These are phyloP conservation scores for Malus asiatica DNA, from an alignment of 306 rosid genomes.

Conservation along the genomic window DNA sequence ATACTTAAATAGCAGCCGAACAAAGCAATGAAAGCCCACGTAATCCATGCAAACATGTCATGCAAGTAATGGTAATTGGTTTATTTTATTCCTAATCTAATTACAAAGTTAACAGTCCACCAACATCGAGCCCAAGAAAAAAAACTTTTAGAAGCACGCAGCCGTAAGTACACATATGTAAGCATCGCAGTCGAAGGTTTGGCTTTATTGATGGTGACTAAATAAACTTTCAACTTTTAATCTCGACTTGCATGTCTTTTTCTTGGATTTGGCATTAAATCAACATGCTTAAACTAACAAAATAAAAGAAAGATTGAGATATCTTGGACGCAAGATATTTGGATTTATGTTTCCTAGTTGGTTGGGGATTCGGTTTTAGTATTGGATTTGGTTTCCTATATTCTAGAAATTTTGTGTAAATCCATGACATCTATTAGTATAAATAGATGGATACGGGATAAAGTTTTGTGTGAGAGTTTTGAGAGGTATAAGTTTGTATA, in stretches of 20 bases:
- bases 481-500: too few species aligned
- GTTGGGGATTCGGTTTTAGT: too few species aligned
- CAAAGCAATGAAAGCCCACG: conserved; percentile 20
- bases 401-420: too few species aligned
- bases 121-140: conserved; percentile 44
- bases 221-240: background rate
- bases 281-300: too few species aligned
- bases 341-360: too few species aligned
- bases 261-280: too few species aligned
- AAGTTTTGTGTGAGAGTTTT: too few species aligned
- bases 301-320: too few species aligned
- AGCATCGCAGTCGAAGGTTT: conserved; percentile 4
- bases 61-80: conserved; percentile 17
- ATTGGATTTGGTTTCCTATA: too few species aligned
- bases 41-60: conserved; percentile 56
- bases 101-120: conserved; percentile 4
- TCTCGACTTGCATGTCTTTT: conserved; percentile 13
- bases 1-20: background rate
- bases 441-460: too few species aligned
- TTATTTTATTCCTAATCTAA: background rate
- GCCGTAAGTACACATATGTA: background rate
- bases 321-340: too few species aligned
- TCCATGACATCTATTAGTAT: too few species aligned
- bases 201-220: conserved; percentile 26
- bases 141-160: background rate